These are phyloP conservation scores for Neoascochyta sp. DNA, from an alignment of 2,329 filamentous ascomycete genomes.

Conservation along the genomic window DNA sequence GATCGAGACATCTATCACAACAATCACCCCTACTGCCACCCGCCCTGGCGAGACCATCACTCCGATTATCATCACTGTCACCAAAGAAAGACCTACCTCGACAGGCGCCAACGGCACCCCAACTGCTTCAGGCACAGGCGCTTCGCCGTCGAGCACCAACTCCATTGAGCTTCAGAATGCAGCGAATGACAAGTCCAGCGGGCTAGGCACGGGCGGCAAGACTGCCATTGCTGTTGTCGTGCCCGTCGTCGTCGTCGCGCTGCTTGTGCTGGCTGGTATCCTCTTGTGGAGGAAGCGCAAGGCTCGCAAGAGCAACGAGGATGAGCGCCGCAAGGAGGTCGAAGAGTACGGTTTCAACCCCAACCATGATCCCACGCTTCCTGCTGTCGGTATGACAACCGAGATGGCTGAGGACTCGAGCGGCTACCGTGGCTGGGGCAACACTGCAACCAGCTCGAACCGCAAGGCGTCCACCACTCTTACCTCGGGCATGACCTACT, in stretches of 20 bases:
- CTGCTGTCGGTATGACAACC: slow-evolving; percentile 53
- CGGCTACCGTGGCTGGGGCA: slow-evolving; percentile 94
- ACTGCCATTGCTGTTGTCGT: slow-evolving; percentile 94
- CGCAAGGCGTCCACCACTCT: slow-evolving; percentile 87
- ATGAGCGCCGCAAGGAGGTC: slow-evolving; percentile 88
- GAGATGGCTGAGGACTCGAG: slow-evolving; percentile 73
- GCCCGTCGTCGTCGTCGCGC: slow-evolving; percentile 80
- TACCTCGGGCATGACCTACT: slow-evolving; percentile 70
- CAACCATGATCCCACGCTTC: slow-evolving; percentile 85
- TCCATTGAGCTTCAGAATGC: slow-evolving; percentile 11
- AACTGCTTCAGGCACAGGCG: slow-evolving; percentile 8
- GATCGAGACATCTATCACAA: slow-evolving; percentile 17
- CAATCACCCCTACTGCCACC: slow-evolving; percentile 20
- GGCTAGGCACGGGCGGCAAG: slow-evolving; percentile 61
- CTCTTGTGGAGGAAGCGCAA: slow-evolving; percentile 89
- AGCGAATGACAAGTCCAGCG: slow-evolving; percentile 20
- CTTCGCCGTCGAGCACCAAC: slow-evolving; percentile 9
- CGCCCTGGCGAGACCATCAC: slow-evolving; percentile 16
- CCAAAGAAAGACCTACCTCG: slow-evolving; percentile 5
- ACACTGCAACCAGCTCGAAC: slow-evolving; percentile 63
- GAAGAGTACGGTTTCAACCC: slow-evolving; percentile 98
- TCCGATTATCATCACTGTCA: slow-evolving; percentile 16
- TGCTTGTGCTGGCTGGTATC: slow-evolving; percentile 71
- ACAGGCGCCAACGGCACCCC: slow-evolving; percentile 6
- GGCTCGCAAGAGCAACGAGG: slow-evolving; percentile 76